Percentiles rank a stretch among this genome's conserved stretches.
phyloP scores from a whole-genome alignment of 1,284 basidiomycete genomes.

The Fomes fomentarius region DNA sequence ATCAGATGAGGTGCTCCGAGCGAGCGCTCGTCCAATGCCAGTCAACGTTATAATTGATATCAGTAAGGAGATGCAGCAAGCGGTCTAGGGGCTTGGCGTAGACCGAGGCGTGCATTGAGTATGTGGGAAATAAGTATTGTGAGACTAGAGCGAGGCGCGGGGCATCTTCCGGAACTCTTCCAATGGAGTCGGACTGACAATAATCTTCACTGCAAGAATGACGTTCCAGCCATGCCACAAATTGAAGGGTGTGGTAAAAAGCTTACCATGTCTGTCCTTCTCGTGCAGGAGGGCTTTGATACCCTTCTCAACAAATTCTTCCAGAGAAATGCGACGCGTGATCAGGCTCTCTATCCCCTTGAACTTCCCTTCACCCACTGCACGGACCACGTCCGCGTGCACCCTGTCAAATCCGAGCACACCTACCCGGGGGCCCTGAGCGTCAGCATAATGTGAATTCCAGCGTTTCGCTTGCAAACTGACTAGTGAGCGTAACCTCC shows the following conservation, averaged over 20 bases:
- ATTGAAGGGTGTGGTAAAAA: background rate
- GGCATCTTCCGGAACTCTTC: background rate
- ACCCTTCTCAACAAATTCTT: constrained; percentile 36
- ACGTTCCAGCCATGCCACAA: background rate
- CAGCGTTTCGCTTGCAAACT: background rate
- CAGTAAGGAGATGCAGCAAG: background rate
- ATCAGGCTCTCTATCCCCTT: constrained; percentile 31
- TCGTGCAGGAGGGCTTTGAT: constrained; percentile 35
- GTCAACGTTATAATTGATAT: background rate
- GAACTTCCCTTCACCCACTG: constrained; percentile 32
- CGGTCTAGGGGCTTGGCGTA: background rate
- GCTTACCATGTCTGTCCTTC: constrained; percentile 35
- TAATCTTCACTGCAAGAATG: background rate
- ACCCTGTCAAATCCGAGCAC: constrained; percentile 30
- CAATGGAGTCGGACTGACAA: background rate
- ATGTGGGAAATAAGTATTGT: no score
- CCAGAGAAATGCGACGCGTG: constrained; percentile 33
- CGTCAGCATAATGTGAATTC: background rate
- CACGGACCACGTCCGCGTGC: constrained; percentile 31
- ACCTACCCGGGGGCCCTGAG: background rate
- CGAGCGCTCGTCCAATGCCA: background rate
- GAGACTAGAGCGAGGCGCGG: background rate
- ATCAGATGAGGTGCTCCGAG: background rate
- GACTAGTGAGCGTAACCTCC: constrained; percentile 32
- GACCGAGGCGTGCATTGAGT: background rate